phyloP scores from a whole-genome alignment of 108 stramenopile genomes.

The Mayamaea pseudoterrestris region DNA sequence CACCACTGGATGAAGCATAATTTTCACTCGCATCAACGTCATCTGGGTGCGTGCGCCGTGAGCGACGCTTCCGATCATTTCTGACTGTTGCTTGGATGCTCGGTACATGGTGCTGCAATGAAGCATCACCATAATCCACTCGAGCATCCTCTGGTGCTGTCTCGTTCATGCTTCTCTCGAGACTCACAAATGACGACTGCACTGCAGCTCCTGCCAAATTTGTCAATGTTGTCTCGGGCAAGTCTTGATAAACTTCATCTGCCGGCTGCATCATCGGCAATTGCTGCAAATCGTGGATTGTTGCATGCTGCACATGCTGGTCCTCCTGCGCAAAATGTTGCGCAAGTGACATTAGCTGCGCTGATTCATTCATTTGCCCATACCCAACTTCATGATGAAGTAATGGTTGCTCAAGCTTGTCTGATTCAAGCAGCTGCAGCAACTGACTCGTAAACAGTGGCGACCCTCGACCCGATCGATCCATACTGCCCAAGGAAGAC shows the following conservation, averaged over 20 bases:
- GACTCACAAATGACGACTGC: no score
- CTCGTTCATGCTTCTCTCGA: no score
- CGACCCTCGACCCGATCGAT: background rate
- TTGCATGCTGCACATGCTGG: background rate
- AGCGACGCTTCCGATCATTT: background rate
- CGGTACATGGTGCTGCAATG: no score
- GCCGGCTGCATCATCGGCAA: no score
- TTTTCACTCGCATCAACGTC: conserved; percentile 5
- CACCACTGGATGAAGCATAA: conserved; percentile 1
- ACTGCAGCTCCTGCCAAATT: no score
- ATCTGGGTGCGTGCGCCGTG: background rate
- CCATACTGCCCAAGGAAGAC: conserved; percentile 21
- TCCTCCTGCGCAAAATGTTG: background rate
- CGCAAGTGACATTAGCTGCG: conserved; percentile 7
- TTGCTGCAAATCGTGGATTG: background rate
- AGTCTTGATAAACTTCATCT: no score
- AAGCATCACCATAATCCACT: no score
- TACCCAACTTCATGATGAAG: conserved; percentile 10
- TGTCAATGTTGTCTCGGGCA: no score
- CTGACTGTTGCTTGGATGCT: no score
- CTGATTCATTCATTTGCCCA: conserved; percentile 19
- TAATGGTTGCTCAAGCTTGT: conserved; percentile 4
- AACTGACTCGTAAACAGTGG: conserved; percentile 10
- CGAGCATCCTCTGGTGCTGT: no score
- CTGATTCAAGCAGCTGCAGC: no score